Base-by-base conservation (phyloP, 768 basidiomycete genomes). In the Auricularia cornea region DNA sequence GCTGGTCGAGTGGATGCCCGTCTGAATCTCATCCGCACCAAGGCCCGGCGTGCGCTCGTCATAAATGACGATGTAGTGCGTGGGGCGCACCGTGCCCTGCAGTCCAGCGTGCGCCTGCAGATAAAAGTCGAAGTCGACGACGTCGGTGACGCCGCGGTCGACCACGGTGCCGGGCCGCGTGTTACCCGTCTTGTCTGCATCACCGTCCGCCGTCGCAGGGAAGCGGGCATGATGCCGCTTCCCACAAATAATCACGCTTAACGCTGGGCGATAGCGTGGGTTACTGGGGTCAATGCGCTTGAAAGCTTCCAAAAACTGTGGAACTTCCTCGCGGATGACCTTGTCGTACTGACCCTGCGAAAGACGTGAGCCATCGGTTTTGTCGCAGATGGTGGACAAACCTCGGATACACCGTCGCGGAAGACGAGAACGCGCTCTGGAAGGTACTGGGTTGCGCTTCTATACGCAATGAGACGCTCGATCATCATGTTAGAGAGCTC, bases 241-340 rank as follows among this genome's bases (percentile, higher is more conserved):
- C 70, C 91, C 91, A 68, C 92, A 93, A 44, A 93, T 86, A 63
- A 89, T 73, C 67, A 93, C 89, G 2, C 88, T 84, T 35, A 94
- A 68, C 54, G 72, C 69, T 0, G 92, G 92, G 28, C 77, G 74
- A 69, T 91, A 92, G 10, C 81, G 60, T 73, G 77, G 20, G 56
- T 76, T 73, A 0, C 74, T 68, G 1, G 72, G 73, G 85, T 69
- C 67, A 65, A 81, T 78, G 61, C 74, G 82, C 70, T 79, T 74
- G 73, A 89, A 90, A 0, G 90, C 84, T 3, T 81, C 77, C 0
- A 80, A 66, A 2, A 92, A 83, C 68, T 83, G 78, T 0, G 84
- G 83, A 2, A 90, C 73, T 67, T 93, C 91, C 23, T 84, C 74
- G 1, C 72, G 57, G 31, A 89, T 65, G 1, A 90, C 86, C 2